phyloP scores from a whole-genome alignment of 1,284 basidiomycete species.

The Microbotryum lychnidis-dioicae region DNA sequence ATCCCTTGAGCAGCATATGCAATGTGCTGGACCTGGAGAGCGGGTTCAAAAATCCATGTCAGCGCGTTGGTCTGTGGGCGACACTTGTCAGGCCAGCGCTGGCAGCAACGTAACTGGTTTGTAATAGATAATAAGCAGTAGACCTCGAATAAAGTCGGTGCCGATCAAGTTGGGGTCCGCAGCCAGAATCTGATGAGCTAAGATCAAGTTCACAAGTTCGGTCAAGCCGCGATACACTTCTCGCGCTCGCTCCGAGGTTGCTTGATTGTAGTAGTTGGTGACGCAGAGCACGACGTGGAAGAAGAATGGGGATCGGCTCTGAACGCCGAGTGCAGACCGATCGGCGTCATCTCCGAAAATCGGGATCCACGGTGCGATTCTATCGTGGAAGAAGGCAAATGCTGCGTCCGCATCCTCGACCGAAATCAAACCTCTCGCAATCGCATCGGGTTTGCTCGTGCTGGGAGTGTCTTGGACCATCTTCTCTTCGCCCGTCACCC shows the following conservation, averaged over 20 bases:
- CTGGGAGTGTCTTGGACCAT: constrained; percentile 6
- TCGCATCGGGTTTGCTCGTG: constrained; percentile 13
- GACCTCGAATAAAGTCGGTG: constrained; percentile 18
- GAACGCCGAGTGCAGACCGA: constrained; percentile 8
- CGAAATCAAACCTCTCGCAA: constrained; percentile 20
- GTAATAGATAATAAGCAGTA: constrained; percentile 25
- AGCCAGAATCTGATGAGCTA: constrained; percentile 17
- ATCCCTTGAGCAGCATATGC: too few relatives aligned
- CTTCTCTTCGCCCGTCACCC: constrained; percentile 9
- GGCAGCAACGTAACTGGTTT: constrained; percentile 10
- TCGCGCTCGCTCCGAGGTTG: constrained; percentile 10
- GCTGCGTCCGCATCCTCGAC: constrained; percentile 21
- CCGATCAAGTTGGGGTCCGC: constrained; percentile 16
- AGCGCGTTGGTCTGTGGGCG: background rate
- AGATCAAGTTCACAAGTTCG: constrained; percentile 19
- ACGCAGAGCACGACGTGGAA: constrained; percentile 27
- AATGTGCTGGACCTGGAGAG: too few relatives aligned
- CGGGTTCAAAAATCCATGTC: background rate
- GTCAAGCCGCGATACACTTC: constrained; percentile 28
- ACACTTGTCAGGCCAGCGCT: background rate
- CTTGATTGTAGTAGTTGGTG: constrained; percentile 29
- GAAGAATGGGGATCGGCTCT: constrained; percentile 19
- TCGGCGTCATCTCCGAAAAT: constrained; percentile 4
- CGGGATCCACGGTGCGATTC: constrained; percentile 24
- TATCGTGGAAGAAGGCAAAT: constrained; percentile 22